Conservation (phyloP, 345 rosid genomes). For the Moricandia moricandioides region DNA sequence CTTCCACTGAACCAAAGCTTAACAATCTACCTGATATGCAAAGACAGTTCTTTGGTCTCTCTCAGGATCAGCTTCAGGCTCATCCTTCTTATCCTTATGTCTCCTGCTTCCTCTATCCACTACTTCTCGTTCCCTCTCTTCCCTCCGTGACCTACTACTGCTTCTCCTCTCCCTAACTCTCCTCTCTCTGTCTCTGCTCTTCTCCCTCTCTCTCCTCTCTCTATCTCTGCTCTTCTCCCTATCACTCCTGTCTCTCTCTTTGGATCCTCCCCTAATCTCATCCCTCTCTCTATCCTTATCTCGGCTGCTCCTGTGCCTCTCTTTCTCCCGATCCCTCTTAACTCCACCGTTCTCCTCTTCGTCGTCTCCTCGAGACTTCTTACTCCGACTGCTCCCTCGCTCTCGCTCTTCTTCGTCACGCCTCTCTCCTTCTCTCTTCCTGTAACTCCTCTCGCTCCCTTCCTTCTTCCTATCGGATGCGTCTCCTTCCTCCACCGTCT, state of each 20-base stretch:
- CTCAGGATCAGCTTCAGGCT: constrained; percentile 94
- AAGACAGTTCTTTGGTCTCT: constrained; percentile 97
- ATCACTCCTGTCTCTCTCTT: constrained; percentile 42
- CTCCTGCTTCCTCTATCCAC: constrained; percentile 55
- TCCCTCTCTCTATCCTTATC: constrained; percentile 44
- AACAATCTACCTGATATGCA: constrained; percentile 73
- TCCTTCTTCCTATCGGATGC: constrained; percentile 47
- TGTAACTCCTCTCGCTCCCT: constrained; percentile 59
- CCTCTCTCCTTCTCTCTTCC: constrained; percentile 60
- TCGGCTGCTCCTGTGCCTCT: constrained; percentile 49
- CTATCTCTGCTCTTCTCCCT: constrained; percentile 37
- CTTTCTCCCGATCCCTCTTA: constrained; percentile 47
- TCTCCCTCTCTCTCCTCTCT: constrained; percentile 46
- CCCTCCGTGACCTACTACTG: constrained; percentile 43
- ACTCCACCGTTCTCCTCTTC: constrained; percentile 54
- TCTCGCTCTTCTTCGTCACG: constrained; percentile 43
- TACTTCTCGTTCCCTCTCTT: constrained; percentile 43
- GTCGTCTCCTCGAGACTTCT: constrained; percentile 57
- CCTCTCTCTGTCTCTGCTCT: constrained; percentile 2
- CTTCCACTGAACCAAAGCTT: neutral
- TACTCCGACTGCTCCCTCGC: constrained; percentile 44
- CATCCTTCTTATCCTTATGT: constrained; percentile 83
- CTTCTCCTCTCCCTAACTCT: constrained; percentile 33
- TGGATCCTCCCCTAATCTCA: constrained; percentile 42
- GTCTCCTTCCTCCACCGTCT: constrained; percentile 66